Conservation (phyloP, 169 alveolate species). For the Perkinsus olseni region DNA sequence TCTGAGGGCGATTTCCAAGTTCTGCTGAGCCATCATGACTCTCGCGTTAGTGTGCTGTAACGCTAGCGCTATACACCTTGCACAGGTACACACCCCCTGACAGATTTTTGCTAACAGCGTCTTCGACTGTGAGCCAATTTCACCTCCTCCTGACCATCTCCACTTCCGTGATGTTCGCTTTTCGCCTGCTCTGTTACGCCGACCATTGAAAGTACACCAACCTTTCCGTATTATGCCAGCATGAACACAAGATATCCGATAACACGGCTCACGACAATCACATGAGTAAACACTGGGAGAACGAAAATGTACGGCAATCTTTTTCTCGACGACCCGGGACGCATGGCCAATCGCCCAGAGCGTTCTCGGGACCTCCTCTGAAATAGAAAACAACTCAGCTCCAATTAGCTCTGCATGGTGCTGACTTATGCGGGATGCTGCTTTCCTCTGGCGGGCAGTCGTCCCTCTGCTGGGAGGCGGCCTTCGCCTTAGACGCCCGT, state of each 20-base stretch:
- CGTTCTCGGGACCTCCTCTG: too few relatives aligned
- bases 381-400: too few relatives aligned
- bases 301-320: background rate
- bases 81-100: background rate
- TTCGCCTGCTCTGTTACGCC: too few relatives aligned
- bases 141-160: background rate
- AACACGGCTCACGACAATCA: too few relatives aligned
- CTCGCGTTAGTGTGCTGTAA: background rate
- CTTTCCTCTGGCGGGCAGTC: background rate
- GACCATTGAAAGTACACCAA: too few relatives aligned
- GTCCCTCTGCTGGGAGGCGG: background rate
- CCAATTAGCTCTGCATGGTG: background rate
- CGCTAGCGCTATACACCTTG: background rate
- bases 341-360: background rate
- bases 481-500: background rate
- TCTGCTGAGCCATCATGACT: background rate
- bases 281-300: background rate
- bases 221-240: too few relatives aligned
- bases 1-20: background rate
- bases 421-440: background rate
- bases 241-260: too few relatives aligned
- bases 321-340: background rate
- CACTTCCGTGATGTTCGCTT: too few relatives aligned
- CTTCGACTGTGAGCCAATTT: too few relatives aligned
- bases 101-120: too few relatives aligned